Evolutionary conservation across 345 rosid species (phyloP).

Genomic region (Brassica nigra): DNA sequence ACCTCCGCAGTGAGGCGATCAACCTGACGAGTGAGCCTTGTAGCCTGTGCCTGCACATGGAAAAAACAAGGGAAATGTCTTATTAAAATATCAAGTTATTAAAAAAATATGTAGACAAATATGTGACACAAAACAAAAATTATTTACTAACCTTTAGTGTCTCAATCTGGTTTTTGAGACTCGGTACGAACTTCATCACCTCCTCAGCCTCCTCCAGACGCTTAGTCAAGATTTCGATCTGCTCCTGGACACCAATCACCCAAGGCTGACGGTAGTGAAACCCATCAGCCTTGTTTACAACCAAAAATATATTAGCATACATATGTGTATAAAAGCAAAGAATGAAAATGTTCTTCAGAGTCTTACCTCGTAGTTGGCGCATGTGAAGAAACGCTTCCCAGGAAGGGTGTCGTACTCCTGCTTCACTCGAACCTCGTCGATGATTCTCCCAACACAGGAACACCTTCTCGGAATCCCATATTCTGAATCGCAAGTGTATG

Average conservation of each 20-base stretch:
- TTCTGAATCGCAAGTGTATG: too few relatives aligned
- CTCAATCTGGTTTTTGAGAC: neutral
- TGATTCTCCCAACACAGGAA: too few relatives aligned
- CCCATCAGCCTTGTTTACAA: neutral
- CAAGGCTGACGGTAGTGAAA: neutral
- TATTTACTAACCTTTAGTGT: neutral
- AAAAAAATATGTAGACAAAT: neutral
- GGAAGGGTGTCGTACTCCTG: too few relatives aligned
- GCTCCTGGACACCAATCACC: neutral
- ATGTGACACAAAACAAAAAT: neutral
- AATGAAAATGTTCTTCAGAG: too few relatives aligned
- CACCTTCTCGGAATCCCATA: too few relatives aligned
- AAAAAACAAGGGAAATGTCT: too few relatives aligned
- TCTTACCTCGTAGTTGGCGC: too few relatives aligned
- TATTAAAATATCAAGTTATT: neutral
- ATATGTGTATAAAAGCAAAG: too few relatives aligned
- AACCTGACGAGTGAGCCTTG: neutral
- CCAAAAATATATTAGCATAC: neutral
- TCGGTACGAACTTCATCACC: neutral
- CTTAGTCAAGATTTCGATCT: neutral
- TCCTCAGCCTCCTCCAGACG: neutral
- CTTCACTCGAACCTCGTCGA: too few relatives aligned
- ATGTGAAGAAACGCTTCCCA: too few relatives aligned
- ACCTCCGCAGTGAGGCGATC: neutral
- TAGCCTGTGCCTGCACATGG: neutral